phyloP scores from a whole-genome alignment of 2,329 filamentous ascomycete genomes.

The Colletotrichum caudatum region DNA sequence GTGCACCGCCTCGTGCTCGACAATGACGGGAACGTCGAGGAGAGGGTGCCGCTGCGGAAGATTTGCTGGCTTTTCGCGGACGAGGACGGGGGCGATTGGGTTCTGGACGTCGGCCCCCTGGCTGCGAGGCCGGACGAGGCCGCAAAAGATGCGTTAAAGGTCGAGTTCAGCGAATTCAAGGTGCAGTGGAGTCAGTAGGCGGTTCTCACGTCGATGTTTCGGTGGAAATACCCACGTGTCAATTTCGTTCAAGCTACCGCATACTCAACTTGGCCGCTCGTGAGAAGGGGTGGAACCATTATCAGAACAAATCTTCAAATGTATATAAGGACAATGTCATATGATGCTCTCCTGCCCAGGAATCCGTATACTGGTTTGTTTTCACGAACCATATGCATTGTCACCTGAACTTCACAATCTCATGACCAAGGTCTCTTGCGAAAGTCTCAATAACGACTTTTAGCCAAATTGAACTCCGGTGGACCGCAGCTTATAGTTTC shows the following conservation, averaged over 20 bases:
- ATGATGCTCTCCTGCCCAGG: neutral
- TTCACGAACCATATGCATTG: no score
- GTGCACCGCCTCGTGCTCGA: constrained; percentile 70
- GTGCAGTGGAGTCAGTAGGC: constrained; percentile 58
- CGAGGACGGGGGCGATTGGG: constrained; percentile 60
- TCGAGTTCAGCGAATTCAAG: constrained; percentile 69
- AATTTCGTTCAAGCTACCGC: neutral
- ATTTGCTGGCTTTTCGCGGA: constrained; percentile 77
- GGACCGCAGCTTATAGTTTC: neutral
- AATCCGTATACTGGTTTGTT: no score
- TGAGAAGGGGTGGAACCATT: no score
- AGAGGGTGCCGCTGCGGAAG: constrained; percentile 74
- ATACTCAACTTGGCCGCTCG: neutral
- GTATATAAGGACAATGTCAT: neutral
- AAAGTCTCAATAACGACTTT: neutral
- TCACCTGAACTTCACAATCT: no score
- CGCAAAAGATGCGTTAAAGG: constrained; percentile 63
- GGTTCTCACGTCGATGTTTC: no score
- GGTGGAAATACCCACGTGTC: neutral
- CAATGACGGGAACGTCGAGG: constrained; percentile 46
- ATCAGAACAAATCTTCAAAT: rapidly evolving
- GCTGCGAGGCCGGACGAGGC: constrained; percentile 72
- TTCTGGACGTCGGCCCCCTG: constrained; percentile 74
- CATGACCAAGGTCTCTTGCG: no score
- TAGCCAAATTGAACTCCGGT: neutral